These are phyloP conservation scores for Hyphodiscus hymeniophilus DNA, from an alignment of 495 filamentous ascomycete genomes.

Conservation along the genomic window DNA sequence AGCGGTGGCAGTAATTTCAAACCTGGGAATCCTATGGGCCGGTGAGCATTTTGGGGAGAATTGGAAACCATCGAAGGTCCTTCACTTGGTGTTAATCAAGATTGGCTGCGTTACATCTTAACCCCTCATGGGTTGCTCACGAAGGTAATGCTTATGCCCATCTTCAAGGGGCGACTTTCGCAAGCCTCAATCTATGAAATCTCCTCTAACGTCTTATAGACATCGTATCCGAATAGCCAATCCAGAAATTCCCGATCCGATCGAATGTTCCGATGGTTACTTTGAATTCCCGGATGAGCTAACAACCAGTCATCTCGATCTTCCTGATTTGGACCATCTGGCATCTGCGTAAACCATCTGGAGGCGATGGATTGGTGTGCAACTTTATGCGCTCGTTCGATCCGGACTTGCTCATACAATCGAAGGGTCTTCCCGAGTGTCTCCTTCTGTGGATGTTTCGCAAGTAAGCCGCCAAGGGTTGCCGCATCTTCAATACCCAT, in stretches of 20 bases:
- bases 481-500: conserved; percentile 38
- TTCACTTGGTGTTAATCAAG: too few relatives aligned
- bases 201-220: conserved; percentile 7
- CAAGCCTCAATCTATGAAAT: background rate
- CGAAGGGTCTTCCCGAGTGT: conserved; percentile 38
- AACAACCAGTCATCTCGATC: conserved; percentile 38
- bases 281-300: conserved; percentile 14
- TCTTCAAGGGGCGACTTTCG: background rate
- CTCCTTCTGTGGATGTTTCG: conserved; percentile 22
- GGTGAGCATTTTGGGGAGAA: too few relatives aligned
- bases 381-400: conserved; percentile 42
- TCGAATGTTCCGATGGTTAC: conserved; percentile 16
- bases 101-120: too few relatives aligned
- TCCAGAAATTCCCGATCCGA: conserved; percentile 16
- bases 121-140: too few relatives aligned
- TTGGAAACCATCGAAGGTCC: too few relatives aligned
- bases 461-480: conserved; percentile 32
- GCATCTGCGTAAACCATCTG: conserved; percentile 48
- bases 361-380: conserved; percentile 42
- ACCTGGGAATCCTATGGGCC: background rate
- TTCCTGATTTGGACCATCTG: conserved; percentile 40
- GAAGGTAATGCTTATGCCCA: background rate
- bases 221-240: conserved; percentile 22
- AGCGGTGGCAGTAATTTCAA: background rate
- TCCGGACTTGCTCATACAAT: conserved; percentile 48